Evolutionary conservation across 768 basidiomycete species (phyloP).

Genomic region (Tephrocybe sp.): DNA sequence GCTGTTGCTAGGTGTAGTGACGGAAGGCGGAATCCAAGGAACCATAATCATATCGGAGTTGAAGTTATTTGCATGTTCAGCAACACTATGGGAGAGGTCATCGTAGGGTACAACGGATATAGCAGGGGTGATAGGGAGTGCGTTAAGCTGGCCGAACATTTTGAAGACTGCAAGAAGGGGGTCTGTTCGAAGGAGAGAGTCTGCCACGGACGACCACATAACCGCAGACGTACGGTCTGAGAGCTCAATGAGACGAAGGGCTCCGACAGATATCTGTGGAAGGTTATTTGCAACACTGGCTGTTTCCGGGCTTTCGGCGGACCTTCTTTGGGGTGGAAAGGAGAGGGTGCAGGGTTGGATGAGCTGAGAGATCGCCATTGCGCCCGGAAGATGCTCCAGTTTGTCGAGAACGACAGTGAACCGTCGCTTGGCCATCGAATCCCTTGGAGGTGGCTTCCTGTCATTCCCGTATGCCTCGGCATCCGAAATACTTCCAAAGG

Average conservation of each 20-base stretch:
- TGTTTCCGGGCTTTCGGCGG: conserved; percentile 4
- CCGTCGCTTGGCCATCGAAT: conserved; percentile 25
- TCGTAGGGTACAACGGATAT: conserved; percentile 77
- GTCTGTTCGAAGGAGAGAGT: conserved; percentile 68
- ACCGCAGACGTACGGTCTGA: conserved; percentile 87
- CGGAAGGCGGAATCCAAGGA: conserved; percentile 66
- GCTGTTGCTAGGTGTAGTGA: conserved; percentile 3
- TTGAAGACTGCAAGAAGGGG: conserved; percentile 71
- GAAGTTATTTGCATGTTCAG: conserved; percentile 57
- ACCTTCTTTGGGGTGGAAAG: conserved; percentile 10
- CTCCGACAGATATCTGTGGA: conserved; percentile 53
- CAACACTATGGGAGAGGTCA: conserved; percentile 66
- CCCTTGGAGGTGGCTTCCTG: not conserved
- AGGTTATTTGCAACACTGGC: conserved; percentile 4
- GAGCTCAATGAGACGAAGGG: conserved; percentile 82
- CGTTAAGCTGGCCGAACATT: conserved; percentile 73
- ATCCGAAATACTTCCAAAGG: conserved; percentile 44
- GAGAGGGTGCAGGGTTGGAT: conserved; percentile 42
- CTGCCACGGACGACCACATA: conserved; percentile 75
- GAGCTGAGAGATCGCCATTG: conserved; percentile 89
- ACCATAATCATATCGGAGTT: conserved; percentile 75
- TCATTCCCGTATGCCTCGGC: conserved; percentile 25
- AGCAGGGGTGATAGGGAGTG: conserved; percentile 58
- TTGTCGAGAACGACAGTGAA: conserved; percentile 89
- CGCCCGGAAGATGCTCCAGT: conserved; percentile 82